phyloP scores from a whole-genome alignment of 1,139 yeast species.

The Debaryomyces sp. region DNA sequence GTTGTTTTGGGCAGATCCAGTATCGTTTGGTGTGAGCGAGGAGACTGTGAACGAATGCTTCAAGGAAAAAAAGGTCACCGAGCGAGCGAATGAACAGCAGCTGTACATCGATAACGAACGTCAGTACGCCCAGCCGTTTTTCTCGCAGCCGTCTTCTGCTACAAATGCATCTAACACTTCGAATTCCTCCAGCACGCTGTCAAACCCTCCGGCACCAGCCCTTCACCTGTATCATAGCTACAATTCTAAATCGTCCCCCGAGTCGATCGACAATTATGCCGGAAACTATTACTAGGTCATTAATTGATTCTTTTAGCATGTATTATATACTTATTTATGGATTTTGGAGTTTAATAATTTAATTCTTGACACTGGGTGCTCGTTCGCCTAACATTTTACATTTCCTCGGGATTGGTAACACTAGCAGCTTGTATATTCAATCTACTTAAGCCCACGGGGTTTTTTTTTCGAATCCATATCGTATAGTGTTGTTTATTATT shows the following conservation, averaged over 20 bases:
- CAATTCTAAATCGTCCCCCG: conserved; percentile 4
- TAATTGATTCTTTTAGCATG: neutral
- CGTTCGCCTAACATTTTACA: neutral
- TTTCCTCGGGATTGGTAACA: neutral
- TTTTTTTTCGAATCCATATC: neutral
- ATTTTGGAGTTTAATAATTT: neutral
- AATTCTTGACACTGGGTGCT: conserved; percentile 1
- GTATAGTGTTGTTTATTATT: neutral
- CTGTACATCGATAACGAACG: neutral
- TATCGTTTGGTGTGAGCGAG: conserved; percentile 56
- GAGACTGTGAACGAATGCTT: conserved; percentile 41
- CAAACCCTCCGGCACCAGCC: neutral
- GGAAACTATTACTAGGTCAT: conserved; percentile 1
- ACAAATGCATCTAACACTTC: neutral
- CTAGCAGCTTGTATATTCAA: neutral
- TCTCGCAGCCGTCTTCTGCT: neutral
- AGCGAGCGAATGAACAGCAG: conserved; percentile 34
- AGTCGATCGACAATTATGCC: conserved; percentile 3
- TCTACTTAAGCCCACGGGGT: neutral
- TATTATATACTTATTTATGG: conserved; percentile 5
- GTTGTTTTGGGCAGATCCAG: conserved; percentile 61
- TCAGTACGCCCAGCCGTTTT: conserved; percentile 4
- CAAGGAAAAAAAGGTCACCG: conserved; percentile 42
- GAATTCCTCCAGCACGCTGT: neutral
- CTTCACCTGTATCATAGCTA: conserved; percentile 3